Evolutionary conservation across 2,329 filamentous ascomycete genomes (phyloP).

Genomic region (Botryotinia convoluta): DNA sequence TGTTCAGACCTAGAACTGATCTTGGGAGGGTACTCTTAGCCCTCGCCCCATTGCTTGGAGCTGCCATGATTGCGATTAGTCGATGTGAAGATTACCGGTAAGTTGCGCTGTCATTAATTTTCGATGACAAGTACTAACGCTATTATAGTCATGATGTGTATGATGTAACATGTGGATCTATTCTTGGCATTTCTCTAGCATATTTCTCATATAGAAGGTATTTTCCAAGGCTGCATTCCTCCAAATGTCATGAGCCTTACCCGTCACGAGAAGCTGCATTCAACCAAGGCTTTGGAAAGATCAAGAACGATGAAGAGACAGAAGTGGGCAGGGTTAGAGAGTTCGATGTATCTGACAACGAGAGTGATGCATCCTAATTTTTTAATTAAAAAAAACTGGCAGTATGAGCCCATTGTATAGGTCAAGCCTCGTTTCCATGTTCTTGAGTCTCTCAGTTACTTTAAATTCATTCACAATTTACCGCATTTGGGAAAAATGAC

Average conservation of each 20-base stretch:
- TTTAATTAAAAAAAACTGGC: background rate
- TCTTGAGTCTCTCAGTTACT: background rate
- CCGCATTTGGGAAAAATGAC: slow-evolving; percentile 1
- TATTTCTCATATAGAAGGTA: slow-evolving; percentile 67
- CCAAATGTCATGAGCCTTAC: slow-evolving; percentile 57
- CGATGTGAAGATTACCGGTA: slow-evolving; percentile 65
- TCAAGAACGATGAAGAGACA: slow-evolving; percentile 37
- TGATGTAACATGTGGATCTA: slow-evolving; percentile 61
- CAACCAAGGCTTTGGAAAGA: slow-evolving; percentile 37
- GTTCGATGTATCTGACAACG: slow-evolving; percentile 18
- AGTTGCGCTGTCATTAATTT: background rate
- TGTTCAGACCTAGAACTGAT: slow-evolving; percentile 49
- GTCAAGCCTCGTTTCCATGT: background rate
- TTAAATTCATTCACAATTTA: background rate
- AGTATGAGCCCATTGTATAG: background rate
- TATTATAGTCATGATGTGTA: slow-evolving; percentile 59
- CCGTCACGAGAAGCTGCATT: slow-evolving; percentile 39
- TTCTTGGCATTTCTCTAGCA: slow-evolving; percentile 58
- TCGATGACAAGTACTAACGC: slow-evolving; percentile 11
- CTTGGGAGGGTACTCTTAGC: slow-evolving; percentile 57
- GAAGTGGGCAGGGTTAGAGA: slow-evolving; percentile 25
- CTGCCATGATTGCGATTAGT: slow-evolving; percentile 66
- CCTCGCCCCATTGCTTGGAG: slow-evolving; percentile 57
- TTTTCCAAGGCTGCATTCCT: slow-evolving; percentile 55
- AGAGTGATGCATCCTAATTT: slow-evolving; percentile 5